These are phyloP conservation scores for Chaetomium cochliodes DNA, from an alignment of 495 filamentous ascomycete species.

Conservation along the genomic window DNA sequence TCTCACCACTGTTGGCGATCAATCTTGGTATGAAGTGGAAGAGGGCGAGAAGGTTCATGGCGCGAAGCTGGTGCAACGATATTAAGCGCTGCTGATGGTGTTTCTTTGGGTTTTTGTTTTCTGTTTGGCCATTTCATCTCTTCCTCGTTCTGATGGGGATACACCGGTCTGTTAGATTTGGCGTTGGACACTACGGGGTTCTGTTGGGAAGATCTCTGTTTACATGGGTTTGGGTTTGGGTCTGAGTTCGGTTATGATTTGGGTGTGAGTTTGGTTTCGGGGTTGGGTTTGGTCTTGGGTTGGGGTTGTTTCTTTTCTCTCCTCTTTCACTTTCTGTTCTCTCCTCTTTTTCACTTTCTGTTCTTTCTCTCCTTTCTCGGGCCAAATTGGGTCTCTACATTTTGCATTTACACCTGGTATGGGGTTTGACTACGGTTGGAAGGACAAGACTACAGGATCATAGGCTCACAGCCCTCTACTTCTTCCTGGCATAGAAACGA, in stretches of 20 bases:
- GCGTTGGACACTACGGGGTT: neutral
- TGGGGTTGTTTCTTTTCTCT: neutral
- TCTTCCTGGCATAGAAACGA: neutral
- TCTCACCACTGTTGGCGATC: constrained; percentile 42
- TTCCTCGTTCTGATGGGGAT: constrained; percentile 1
- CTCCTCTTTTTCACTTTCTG: neutral
- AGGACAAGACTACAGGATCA: neutral
- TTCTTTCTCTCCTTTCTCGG: constrained; percentile 3
- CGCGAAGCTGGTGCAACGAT: constrained; percentile 37
- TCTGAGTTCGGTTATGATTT: neutral
- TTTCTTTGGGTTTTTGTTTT: constrained; percentile 12
- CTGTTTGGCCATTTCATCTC: constrained; percentile 4
- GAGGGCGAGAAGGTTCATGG: constrained; percentile 39
- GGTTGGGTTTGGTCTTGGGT: neutral
- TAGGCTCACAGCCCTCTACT: neutral
- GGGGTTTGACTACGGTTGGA: constrained; percentile 1
- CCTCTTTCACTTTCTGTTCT: neutral
- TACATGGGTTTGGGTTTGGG: neutral
- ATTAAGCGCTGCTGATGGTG: constrained; percentile 28
- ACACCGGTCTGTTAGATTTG: neutral
- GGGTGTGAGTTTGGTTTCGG: neutral
- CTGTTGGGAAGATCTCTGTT: neutral
- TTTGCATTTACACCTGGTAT: neutral
- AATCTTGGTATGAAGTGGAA: constrained; percentile 40
- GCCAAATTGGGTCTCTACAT: neutral